Evolutionary conservation across 2,329 filamentous ascomycete species (phyloP), one percentile per base, ranked within the genome.

Genomic region (Coniochaeta sp.): DNA sequence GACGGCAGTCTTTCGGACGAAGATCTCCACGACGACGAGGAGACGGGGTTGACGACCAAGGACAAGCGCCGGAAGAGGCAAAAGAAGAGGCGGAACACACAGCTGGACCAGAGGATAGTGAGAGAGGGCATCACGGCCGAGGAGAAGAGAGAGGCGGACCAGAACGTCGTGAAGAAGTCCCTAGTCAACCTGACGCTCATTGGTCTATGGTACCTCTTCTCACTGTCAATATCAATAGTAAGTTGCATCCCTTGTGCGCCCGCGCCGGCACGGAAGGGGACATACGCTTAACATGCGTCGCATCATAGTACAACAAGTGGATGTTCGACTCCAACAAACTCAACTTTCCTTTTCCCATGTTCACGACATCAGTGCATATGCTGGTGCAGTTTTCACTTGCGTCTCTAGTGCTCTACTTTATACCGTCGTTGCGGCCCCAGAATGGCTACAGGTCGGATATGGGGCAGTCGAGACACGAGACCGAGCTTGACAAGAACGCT

Each of bases 321-420:
- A 98, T 99, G 93, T 98, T 99, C 76, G 90, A 90, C 69, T 83
- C 88, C 63, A 83, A 89, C 66, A 86, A 89, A 65, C 84, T 96
- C 66, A 89, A 97, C 74, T 99, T 99, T 72, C 88, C 90, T 58
- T 98, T 95, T 69, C 95, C 95, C 42, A 83, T 99, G 57, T 98
- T 98, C 75, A 96, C 93, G 12, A 99, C 95, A 3, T 90, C 91
- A 64, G 80, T 95, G 72, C 95, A 99, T 77, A 98, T 98, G 93
- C 78, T 93, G 24, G 92, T 99, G 57, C 95, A 99, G 72, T 98
- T 98, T 74, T 75, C 81, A 17, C 84, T 98, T 47, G 83, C 95
- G 9, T 86, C 83, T 19, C 74, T 89, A 50, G 88, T 97, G 30
- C 83, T 99, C 58, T 93, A 87, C 72, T 81, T 93, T 63, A 78